A percentile compares a stretch with the other conserved stretches of the same genome.
Conservation (phyloP, 2,329 filamentous ascomycete genomes). For the Cladophialophora chaetospira region DNA sequence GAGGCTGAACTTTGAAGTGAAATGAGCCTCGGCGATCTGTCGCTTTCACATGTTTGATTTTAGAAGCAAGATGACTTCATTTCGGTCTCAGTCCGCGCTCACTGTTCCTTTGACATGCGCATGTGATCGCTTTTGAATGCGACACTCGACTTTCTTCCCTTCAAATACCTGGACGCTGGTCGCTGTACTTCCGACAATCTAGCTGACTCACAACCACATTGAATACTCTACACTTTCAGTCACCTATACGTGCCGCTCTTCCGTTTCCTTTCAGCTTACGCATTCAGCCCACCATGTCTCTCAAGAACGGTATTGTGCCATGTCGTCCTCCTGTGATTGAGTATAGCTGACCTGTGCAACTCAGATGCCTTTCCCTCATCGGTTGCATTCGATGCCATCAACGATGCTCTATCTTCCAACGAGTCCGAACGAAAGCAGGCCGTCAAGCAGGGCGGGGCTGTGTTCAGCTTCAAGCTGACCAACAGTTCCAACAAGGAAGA, state of each 20-base stretch:
- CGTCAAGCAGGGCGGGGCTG: slow-evolving; percentile 81
- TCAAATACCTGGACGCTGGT: too few species aligned
- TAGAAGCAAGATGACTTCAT: slow-evolving; percentile 22
- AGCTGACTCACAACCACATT: too few species aligned
- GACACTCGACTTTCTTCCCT: background rate
- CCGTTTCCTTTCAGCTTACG: slow-evolving; percentile 4
- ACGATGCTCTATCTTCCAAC: slow-evolving; percentile 66
- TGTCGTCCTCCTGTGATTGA: background rate
- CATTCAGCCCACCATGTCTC: slow-evolving; percentile 60
- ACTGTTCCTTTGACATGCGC: slow-evolving; percentile 3
- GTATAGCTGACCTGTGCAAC: background rate
- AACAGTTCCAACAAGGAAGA: slow-evolving; percentile 77
- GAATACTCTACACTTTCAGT: background rate
- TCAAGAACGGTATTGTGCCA: slow-evolving; percentile 65
- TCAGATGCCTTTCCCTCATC: slow-evolving; percentile 77
- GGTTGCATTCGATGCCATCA: slow-evolving; percentile 86
- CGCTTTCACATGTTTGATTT: slow-evolving; percentile 23
- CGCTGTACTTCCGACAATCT: too few species aligned
- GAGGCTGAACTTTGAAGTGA: background rate
- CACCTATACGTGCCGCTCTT: background rate
- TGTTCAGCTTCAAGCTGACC: slow-evolving; percentile 92
- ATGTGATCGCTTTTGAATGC: slow-evolving; percentile 20
- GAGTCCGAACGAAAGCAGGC: slow-evolving; percentile 80
- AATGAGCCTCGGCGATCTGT: slow-evolving; percentile 15
- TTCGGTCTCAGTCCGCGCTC: slow-evolving; percentile 11